phyloP scores from a whole-genome alignment of 1,284 basidiomycete species.

The Trametes pubescens region DNA sequence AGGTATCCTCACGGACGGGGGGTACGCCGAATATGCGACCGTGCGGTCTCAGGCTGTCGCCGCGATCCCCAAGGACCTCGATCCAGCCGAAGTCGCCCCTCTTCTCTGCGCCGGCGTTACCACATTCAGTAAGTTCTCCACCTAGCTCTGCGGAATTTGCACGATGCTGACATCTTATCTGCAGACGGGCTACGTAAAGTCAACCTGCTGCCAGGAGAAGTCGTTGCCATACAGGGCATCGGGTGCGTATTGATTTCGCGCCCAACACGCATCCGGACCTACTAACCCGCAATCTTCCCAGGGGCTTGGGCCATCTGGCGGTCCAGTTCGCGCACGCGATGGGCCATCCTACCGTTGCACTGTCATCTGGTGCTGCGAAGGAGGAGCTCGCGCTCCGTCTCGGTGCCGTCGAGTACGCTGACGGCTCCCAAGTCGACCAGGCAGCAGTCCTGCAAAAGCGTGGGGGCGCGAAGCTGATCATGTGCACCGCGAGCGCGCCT shows the following conservation, averaged over 20 bases:
- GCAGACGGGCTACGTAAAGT: constrained; percentile 44
- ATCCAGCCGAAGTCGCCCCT: constrained; percentile 49
- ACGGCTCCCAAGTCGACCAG: constrained; percentile 31
- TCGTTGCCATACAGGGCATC: constrained; percentile 40
- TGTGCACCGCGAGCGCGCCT: constrained; percentile 46
- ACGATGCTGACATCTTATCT: not conserved
- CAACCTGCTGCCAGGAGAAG: constrained; percentile 29
- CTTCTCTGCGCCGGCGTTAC: constrained; percentile 49
- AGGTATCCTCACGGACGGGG: constrained; percentile 47
- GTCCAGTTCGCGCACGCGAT: constrained; percentile 39
- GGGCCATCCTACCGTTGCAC: constrained; percentile 35
- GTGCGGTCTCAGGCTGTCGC: constrained; percentile 46
- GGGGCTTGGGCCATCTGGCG: constrained; percentile 42
- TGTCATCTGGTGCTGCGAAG: constrained; percentile 38
- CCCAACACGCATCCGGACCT: no score
- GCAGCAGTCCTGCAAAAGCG: constrained; percentile 46
- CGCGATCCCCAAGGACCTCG: constrained; percentile 42
- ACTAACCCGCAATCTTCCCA: not conserved
- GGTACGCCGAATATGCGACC: constrained; percentile 48
- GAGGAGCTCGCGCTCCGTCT: constrained; percentile 37
- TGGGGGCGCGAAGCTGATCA: constrained; percentile 47
- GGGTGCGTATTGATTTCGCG: constrained; percentile 32
- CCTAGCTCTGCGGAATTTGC: not conserved
- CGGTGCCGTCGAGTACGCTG: constrained; percentile 39
- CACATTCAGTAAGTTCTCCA: constrained; percentile 34